These are phyloP conservation scores for Artemisia argyi DNA, from an alignment of 129 eudicot genomes.

Conservation along the genomic window DNA sequence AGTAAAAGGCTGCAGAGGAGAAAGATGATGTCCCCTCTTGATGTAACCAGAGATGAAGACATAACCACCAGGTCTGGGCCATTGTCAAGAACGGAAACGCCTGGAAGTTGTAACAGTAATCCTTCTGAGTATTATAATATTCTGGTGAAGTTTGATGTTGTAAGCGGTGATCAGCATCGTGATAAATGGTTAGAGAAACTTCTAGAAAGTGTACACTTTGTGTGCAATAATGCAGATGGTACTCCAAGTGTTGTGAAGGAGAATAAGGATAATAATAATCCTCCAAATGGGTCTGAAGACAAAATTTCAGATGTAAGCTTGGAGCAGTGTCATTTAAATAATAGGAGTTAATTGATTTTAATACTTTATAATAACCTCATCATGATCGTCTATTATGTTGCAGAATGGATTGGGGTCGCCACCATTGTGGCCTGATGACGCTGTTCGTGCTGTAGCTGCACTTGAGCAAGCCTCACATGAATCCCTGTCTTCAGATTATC, in stretches of 20 bases:
- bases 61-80: conserved; percentile 46
- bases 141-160: conserved; percentile 55
- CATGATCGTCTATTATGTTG: conserved; percentile 3
- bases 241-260: conserved; percentile 44
- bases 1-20: conserved; percentile 66
- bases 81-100: conserved; percentile 69
- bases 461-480: conserved; percentile 91
- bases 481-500: conserved; percentile 61
- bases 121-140: conserved; percentile 58
- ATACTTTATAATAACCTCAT: not conserved
- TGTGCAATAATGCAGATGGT: conserved; percentile 44
- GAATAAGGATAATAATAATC: conserved; percentile 30
- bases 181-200: conserved; percentile 90
- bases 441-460: conserved; percentile 72
- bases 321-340: not conserved
- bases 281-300: conserved; percentile 38
- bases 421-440: conserved; percentile 77
- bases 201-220: conserved; percentile 59
- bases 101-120: conserved; percentile 58
- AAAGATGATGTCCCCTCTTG: conserved; percentile 60
- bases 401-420: conserved; percentile 26
- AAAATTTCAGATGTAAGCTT: conserved; percentile 42
- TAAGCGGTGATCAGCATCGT: conserved; percentile 68
- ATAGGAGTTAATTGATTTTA: not conserved
- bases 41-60: conserved; percentile 84